Evolutionary conservation across 139 green algal species (phyloP).

Genomic region (Coelastrella sp.): DNA sequence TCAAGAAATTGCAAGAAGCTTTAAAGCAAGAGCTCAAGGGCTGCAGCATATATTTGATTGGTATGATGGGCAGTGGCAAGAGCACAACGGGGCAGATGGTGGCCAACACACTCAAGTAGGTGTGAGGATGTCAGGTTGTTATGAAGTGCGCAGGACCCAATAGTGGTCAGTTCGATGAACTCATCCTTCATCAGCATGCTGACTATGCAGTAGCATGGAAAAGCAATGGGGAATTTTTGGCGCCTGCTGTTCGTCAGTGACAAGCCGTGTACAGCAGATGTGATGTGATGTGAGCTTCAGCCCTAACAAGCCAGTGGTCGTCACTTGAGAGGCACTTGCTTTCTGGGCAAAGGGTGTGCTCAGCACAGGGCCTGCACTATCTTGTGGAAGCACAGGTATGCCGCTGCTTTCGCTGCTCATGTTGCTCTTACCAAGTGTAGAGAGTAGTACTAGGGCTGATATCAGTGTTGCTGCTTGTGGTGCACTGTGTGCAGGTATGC

Average conservation of each 20-base stretch:
- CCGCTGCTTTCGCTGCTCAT: too few species aligned
- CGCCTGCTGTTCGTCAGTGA: background rate
- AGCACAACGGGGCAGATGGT: constrained; percentile 72
- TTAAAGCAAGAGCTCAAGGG: constrained; percentile 63
- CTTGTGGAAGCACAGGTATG: too few species aligned
- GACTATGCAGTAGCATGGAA: too few species aligned
- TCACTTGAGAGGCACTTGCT: background rate
- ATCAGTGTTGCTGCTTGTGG: background rate
- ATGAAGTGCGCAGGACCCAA: too few species aligned
- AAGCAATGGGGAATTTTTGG: too few species aligned
- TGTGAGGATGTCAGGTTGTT: too few species aligned
- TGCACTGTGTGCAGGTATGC: constrained; percentile 67
- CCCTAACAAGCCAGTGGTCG: background rate
- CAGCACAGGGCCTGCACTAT: background rate
- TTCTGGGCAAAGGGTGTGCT: background rate
- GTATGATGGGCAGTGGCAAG: constrained; percentile 93
- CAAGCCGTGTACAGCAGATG: background rate
- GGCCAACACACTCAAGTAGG: constrained; percentile 65
- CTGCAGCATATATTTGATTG: constrained; percentile 88
- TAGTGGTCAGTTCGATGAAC: too few species aligned
- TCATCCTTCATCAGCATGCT: too few species aligned
- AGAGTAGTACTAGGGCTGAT: background rate
- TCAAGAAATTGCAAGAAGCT: constrained; percentile 57
- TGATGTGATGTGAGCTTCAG: background rate
- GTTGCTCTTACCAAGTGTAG: background rate